Conservation (phyloP, 148 eudicot species). For the Beta vulgaris region DNA sequence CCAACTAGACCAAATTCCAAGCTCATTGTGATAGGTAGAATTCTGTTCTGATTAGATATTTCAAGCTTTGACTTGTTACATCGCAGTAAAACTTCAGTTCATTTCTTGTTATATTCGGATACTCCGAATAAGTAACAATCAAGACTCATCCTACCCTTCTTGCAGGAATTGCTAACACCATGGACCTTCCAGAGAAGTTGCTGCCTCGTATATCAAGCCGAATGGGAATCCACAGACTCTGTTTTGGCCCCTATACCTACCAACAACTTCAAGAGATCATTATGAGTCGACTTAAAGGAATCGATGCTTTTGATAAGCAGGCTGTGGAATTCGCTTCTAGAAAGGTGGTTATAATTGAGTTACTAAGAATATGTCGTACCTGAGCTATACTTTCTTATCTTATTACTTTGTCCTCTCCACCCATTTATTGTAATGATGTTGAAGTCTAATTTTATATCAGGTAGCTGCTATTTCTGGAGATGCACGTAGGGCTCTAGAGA, state of each 20-base stretch:
- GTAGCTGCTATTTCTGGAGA: slow-evolving; percentile 99
- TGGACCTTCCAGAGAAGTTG: slow-evolving; percentile 99
- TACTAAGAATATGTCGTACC: background rate
- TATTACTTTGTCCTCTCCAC: background rate
- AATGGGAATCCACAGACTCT: slow-evolving; percentile 93
- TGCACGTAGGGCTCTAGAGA: slow-evolving; percentile 96
- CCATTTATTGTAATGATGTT: background rate
- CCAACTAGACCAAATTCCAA: slow-evolving; percentile 96
- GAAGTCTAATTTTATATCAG: slow-evolving; percentile 34
- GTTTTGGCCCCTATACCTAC: slow-evolving; percentile 90
- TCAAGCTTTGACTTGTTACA: slow-evolving; percentile 1
- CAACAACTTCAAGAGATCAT: slow-evolving; percentile 97
- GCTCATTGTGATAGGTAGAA: slow-evolving; percentile 80
- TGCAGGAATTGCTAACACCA: slow-evolving; percentile 97
- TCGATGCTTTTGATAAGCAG: slow-evolving; percentile 90
- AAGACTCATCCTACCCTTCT: background rate
- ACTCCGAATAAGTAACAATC: background rate
- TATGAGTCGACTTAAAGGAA: slow-evolving; percentile 82
- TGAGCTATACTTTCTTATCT: slow-evolving; percentile 3
- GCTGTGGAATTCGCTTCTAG: slow-evolving; percentile 95
- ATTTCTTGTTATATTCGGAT: slow-evolving; percentile 1
- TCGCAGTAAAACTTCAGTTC: background rate
- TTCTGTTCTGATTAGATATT: slow-evolving; percentile 3
- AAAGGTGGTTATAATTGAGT: slow-evolving; percentile 46
- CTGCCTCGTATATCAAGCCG: slow-evolving; percentile 98